Conservation (phyloP, 768 basidiomycete species). For the Mycena alexandri region DNA sequence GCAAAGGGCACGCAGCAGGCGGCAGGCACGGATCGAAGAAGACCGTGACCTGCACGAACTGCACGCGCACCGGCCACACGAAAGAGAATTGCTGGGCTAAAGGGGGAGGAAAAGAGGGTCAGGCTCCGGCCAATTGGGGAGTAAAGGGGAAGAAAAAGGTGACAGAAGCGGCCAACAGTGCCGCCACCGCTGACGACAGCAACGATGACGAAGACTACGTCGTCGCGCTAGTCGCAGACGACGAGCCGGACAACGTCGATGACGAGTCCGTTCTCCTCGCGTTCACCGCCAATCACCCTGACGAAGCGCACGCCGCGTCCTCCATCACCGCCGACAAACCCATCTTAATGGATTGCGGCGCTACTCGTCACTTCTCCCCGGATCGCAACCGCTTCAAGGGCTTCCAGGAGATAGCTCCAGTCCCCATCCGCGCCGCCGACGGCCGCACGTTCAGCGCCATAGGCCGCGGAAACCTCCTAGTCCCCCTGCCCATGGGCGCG, state of each 20-base stretch:
- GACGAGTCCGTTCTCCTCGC: not conserved
- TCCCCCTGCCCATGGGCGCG: slow-evolving; percentile 23
- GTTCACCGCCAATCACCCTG: not conserved
- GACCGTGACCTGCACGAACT: slow-evolving; percentile 44
- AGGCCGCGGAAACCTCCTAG: slow-evolving; percentile 2
- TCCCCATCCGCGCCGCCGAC: slow-evolving; percentile 22
- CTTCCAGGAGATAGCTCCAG: slow-evolving; percentile 14
- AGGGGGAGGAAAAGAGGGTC: slow-evolving; percentile 46
- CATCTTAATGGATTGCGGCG: slow-evolving; percentile 26
- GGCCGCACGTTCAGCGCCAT: slow-evolving; percentile 23
- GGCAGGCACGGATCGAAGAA: not conserved
- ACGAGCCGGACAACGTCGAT: not conserved
- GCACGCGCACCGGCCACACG: slow-evolving; percentile 48
- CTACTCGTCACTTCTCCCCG: slow-evolving; percentile 26
- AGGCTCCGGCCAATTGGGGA: slow-evolving; percentile 41
- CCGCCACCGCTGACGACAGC: slow-evolving; percentile 32
- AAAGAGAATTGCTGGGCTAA: slow-evolving; percentile 35
- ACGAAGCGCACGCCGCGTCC: not conserved
- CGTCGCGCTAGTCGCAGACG: not conserved
- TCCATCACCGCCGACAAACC: slow-evolving; percentile 3
- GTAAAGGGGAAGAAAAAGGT: slow-evolving; percentile 9
- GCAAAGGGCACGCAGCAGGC: slow-evolving; percentile 14
- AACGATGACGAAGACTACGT: slow-evolving; percentile 14
- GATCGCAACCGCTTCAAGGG: slow-evolving; percentile 15
- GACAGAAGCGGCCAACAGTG: slow-evolving; percentile 21